Conservation (phyloP, 352 stramenopile genomes). For the Phytophthora agathidicida region DNA sequence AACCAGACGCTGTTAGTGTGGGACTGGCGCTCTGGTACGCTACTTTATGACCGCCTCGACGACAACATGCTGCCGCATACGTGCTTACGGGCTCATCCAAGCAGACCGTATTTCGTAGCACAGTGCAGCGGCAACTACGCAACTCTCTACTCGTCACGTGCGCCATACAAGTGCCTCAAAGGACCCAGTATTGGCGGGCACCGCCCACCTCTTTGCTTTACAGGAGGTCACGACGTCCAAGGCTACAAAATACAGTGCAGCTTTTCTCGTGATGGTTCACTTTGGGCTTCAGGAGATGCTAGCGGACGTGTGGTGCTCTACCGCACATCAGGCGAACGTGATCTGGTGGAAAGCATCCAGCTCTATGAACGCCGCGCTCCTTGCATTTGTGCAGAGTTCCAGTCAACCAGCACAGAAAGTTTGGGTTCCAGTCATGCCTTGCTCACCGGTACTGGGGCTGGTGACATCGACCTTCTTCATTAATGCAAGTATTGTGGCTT, state of each 20-base stretch:
- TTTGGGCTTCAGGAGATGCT: conserved; percentile 56
- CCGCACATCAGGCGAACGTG: conserved; percentile 19
- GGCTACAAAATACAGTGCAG: conserved; percentile 59
- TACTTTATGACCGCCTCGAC: conserved; percentile 60
- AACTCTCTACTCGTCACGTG: conserved; percentile 42
- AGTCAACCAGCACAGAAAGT: not conserved
- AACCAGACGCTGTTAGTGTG: conserved; percentile 74
- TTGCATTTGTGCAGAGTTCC: conserved; percentile 49
- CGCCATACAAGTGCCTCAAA: conserved; percentile 59
- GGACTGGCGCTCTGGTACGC: conserved; percentile 49
- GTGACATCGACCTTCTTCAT: conserved; percentile 33
- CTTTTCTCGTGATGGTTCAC: conserved; percentile 48
- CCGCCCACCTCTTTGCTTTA: conserved; percentile 22
- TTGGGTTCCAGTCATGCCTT: conserved; percentile 6
- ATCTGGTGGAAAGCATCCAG: conserved; percentile 25
- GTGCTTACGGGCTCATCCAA: conserved; percentile 53
- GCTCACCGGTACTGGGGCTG: conserved; percentile 33
- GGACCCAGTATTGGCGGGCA: conserved; percentile 6
- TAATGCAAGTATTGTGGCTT: conserved; percentile 4
- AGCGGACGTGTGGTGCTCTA: conserved; percentile 57
- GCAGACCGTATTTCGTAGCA: conserved; percentile 41
- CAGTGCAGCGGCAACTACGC: conserved; percentile 53
- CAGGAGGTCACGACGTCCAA: conserved; percentile 44
- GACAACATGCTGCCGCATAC: conserved; percentile 50
- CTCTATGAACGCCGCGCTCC: conserved; percentile 20